Evolutionary conservation across 2,329 filamentous ascomycete genomes (phyloP), one percentile per base, ranked within the genome.

Genomic region (Biscogniauxia sp.): DNA sequence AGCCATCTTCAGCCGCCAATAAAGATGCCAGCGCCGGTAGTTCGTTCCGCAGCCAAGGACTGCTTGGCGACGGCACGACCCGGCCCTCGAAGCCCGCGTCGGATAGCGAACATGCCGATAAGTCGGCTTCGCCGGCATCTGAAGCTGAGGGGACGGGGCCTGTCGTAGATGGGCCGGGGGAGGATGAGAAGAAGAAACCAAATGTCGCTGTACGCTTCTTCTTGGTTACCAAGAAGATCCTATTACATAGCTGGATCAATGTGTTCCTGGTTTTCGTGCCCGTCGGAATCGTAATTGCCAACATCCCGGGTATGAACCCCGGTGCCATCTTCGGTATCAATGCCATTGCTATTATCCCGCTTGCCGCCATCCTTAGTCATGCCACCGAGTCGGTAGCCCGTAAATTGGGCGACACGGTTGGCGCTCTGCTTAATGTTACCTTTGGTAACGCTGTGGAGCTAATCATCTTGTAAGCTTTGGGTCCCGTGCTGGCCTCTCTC

Each of bases 381-480:
- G 89, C 90, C 41, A 93, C 90, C 17, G 90, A 93, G 76, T 89
- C 86, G 60, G 89, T 92, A 60, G 89, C 90, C 54, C 83, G 82
- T 65, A 85, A 86, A 67, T 82, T 93, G 76, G 90, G 89, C 56
- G 89, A 92, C 71, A 88, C 88, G 3, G 78, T 91, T 53, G 89
- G 89, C 58, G 89, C 89, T 37, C 75, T 92, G 68, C 82, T 92
- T 72, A 92, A 92, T 69, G 87, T 92, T 62, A 91, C 89, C 8
- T 91, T 92, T 77, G 89, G 90, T 67, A 92, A 93, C 73, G 88
- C 89, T 20, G 90, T 92, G 23, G 90, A 93, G 75, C 76, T 93
- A 72, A 92, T 93, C 71, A 91, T 93, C 65, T 92, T 91, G 80
- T 84, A 74, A 73, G 80, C 71, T 51, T 58, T 56, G 11, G 19